Base-by-base conservation (phyloP, 805 yeast species). In the Ogataea philodendri region DNA sequence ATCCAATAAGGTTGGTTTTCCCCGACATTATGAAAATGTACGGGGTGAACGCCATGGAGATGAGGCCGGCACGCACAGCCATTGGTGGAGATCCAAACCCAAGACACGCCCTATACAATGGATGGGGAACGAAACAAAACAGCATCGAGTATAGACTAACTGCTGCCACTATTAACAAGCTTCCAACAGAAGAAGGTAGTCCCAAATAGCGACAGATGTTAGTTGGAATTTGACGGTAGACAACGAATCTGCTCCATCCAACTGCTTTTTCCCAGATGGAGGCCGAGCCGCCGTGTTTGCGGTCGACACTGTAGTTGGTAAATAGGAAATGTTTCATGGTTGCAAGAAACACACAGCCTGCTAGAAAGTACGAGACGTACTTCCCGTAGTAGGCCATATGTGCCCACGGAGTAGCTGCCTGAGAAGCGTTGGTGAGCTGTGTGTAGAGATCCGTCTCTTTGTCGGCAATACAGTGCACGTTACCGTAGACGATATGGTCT, bases 21-120 rank as follows among this genome's bases (percentile, higher is more conserved):
- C 81, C 81, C 0, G 77, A 66, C 37, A 75, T 49, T 3, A 73
- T 58, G 35, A 67, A 65, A 23, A 74, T 53, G 48, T 72, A 70
- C 0, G 81, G 81, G 6, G 70, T 62, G 27, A 74, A 54, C 0
- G 76, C 75, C 21, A 66, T 57, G 1, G 74, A 66, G 67, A 70
- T 66, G 18, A 72, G 41, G 2, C 80, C 81, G 1, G 79, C 60
- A 30, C 81, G 54, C 1, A 72, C 68, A 0, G 76, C 77, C 22
- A 76, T 41, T 7, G 81, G 81, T 10, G 81, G 77, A 4, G 77
- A 63, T 2, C 81, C 82, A 52, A 74, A 75, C 0, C 75, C 76
- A 4, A 56, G 22, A 50, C 82, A 76, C 0, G 57, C 73, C 37
- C 80, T 56, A 43, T 70, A 70, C 66, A 70, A 74, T 30, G 65